phyloP scores from a whole-genome alignment of 1,284 basidiomycete genomes.

The Cryptococcus amylolentus region DNA sequence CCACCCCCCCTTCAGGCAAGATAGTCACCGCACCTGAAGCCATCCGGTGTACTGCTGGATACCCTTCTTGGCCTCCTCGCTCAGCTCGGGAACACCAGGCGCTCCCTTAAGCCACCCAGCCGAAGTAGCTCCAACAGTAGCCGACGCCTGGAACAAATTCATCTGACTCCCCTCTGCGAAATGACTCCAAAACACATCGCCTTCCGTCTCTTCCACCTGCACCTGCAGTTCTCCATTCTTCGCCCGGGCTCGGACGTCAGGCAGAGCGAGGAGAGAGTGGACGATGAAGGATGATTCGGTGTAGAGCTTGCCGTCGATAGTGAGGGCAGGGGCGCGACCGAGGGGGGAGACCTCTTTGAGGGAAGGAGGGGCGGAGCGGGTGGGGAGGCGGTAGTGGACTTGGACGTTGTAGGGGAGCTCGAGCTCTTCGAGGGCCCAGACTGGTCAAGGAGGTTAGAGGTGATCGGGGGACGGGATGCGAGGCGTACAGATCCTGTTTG shows the following conservation, averaged over 20 bases:
- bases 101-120: conserved; percentile 8
- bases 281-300: conserved; percentile 41
- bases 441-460: conserved; percentile 8
- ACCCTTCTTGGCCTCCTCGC: conserved; percentile 20
- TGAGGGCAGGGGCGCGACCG: conserved; percentile 35
- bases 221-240: conserved; percentile 10
- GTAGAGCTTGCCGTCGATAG: conserved; percentile 27
- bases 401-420: conserved; percentile 33
- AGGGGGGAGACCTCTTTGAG: conserved; percentile 27
- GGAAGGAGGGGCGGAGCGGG: conserved; percentile 20
- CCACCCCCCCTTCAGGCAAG: too few relatives aligned
- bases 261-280: conserved; percentile 22
- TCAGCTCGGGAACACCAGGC: conserved; percentile 11
- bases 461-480: background rate
- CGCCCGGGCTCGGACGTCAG: conserved; percentile 5
- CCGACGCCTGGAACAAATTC: conserved; percentile 31
- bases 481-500: conserved; percentile 39
- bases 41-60: conserved; percentile 21
- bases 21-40: conserved; percentile 12
- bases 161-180: conserved; percentile 40
- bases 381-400: conserved; percentile 30
- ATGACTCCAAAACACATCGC: conserved; percentile 36
- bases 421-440: conserved; percentile 39
- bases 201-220: conserved; percentile 20
- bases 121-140: conserved; percentile 14